Conservation (phyloP, 208 protist genomes). For the Acanthamoeba sp. region DNA sequence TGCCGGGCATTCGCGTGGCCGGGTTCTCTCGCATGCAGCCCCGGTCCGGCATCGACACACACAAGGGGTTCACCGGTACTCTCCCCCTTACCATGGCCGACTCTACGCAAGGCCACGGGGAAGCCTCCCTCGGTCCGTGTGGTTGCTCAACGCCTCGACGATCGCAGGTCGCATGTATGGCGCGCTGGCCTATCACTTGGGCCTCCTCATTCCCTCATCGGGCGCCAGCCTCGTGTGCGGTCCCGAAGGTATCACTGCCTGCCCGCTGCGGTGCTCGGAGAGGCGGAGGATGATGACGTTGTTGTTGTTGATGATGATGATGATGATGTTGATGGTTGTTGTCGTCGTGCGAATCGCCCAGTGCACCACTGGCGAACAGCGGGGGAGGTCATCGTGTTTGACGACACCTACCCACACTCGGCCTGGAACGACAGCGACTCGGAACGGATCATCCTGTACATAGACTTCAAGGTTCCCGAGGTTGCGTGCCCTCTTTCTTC, state of each 20-base stretch:
- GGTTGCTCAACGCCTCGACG: not conserved
- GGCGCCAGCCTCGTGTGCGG: conserved; percentile 68
- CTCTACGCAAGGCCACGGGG: too few relatives aligned
- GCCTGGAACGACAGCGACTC: conserved; percentile 73
- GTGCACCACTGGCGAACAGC: conserved; percentile 64
- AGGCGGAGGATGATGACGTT: not conserved
- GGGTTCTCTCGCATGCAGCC: conserved; percentile 71
- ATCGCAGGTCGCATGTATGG: conserved; percentile 58
- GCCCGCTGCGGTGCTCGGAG: too few relatives aligned
- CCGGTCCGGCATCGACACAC: conserved; percentile 72
- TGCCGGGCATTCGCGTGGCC: conserved; percentile 62
- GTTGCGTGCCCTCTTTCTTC: too few relatives aligned
- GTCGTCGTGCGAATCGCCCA: not conserved
- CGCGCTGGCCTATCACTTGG: conserved; percentile 70
- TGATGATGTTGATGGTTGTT: too few relatives aligned
- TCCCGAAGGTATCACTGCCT: not conserved
- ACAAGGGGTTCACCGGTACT: conserved; percentile 66
- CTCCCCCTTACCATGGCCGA: not conserved
- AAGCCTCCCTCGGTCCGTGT: too few relatives aligned
- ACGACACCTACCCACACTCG: conserved; percentile 70
- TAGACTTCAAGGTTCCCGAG: conserved; percentile 71
- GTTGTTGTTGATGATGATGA: too few relatives aligned
- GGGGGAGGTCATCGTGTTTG: conserved; percentile 73
- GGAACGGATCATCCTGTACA: conserved; percentile 73
- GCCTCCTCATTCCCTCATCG: conserved; percentile 49